Conservation (phyloP, 768 basidiomycete species). For the Mycena pura region DNA sequence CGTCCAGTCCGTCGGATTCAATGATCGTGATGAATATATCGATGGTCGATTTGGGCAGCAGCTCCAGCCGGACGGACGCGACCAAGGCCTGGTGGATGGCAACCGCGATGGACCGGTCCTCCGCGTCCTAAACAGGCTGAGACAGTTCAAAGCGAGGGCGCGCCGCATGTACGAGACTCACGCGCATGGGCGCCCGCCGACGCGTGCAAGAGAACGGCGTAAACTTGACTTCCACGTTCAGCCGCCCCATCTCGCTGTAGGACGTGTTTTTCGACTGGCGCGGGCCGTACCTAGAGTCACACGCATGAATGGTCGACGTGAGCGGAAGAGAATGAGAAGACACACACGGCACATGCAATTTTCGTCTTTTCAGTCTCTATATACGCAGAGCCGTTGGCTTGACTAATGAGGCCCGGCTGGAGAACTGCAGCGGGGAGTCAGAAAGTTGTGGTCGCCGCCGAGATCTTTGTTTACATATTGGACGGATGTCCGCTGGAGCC, state of each 20-base stretch:
- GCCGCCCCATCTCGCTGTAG: conserved; percentile 86
- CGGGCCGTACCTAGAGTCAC: conserved; percentile 79
- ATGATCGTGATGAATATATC: conserved; percentile 91
- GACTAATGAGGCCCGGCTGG: conserved; percentile 86
- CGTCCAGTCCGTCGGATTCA: conserved; percentile 91
- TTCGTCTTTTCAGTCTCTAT: conserved; percentile 93
- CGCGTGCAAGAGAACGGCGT: conserved; percentile 87
- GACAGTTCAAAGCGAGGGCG: conserved; percentile 27
- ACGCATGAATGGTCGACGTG: conserved; percentile 15
- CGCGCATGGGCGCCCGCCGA: conserved; percentile 85
- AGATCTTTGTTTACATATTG: conserved; percentile 75
- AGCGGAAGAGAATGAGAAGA: conserved; percentile 25
- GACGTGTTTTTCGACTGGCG: conserved; percentile 80
- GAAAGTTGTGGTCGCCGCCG: not conserved
- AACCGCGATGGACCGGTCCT: conserved; percentile 85
- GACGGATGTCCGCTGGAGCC: conserved; percentile 69
- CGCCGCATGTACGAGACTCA: conserved; percentile 46
- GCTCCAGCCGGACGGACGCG: conserved; percentile 84
- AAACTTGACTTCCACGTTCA: conserved; percentile 97
- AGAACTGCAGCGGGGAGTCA: conserved; percentile 64
- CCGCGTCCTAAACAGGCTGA: conserved; percentile 79
- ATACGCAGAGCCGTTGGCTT: conserved; percentile 97
- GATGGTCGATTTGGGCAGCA: conserved; percentile 92
- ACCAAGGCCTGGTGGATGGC: conserved; percentile 86
- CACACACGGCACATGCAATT: conserved; percentile 95